Conservation (phyloP, 2,329 filamentous ascomycete genomes). For the Beauveria scarabaeidicola region DNA sequence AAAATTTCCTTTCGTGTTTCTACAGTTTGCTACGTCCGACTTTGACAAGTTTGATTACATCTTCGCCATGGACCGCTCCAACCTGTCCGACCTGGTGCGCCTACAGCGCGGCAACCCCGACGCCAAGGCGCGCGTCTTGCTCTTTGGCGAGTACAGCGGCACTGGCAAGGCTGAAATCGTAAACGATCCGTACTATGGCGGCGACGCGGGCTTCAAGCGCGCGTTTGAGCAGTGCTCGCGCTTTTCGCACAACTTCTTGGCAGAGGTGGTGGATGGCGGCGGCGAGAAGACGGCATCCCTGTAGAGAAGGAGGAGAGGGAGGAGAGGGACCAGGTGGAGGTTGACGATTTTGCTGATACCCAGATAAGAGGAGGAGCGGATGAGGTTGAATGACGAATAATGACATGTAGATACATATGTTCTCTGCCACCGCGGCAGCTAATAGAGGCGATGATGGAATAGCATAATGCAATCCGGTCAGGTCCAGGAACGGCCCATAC, state of each 20-base stretch:
- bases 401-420: too few species aligned
- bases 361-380: background rate
- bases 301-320: background rate
- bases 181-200: slow-evolving; percentile 90
- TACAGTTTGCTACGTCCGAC: slow-evolving; percentile 53
- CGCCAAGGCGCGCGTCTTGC: slow-evolving; percentile 57
- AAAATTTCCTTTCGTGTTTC: background rate
- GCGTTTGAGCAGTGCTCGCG: slow-evolving; percentile 78
- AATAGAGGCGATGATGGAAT: too few species aligned
- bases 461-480: too few species aligned
- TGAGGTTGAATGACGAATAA: too few species aligned
- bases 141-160: slow-evolving; percentile 79
- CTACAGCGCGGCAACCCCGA: slow-evolving; percentile 50
- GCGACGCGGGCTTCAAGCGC: slow-evolving; percentile 65
- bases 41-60: slow-evolving; percentile 87
- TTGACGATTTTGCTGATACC: background rate
- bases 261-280: slow-evolving; percentile 36
- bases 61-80: slow-evolving; percentile 85
- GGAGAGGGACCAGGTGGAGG: too few species aligned
- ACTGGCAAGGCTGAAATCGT: slow-evolving; percentile 61
- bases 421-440: too few species aligned
- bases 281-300: slow-evolving; percentile 12
- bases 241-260: slow-evolving; percentile 70
- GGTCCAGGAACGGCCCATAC: too few species aligned
- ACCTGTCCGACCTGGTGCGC: slow-evolving; percentile 61